Conservation (phyloP, 2,329 filamentous ascomycete species). For the Fusarium piperis region DNA sequence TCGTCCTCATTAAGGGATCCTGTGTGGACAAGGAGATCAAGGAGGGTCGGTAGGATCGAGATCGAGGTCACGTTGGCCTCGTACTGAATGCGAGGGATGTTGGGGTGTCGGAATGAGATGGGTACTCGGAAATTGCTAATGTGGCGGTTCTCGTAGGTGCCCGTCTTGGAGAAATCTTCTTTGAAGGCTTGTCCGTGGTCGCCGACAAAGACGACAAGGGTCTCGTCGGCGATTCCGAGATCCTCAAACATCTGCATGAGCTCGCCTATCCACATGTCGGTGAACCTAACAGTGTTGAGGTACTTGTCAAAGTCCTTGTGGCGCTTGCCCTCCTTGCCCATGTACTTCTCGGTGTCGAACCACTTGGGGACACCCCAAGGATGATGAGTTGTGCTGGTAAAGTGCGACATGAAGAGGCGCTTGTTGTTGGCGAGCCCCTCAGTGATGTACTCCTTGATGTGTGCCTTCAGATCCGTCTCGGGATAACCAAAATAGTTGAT, state of each 20-base stretch:
- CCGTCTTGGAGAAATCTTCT: slow-evolving; percentile 43
- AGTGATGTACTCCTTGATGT: slow-evolving; percentile 45
- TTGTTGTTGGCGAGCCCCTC: slow-evolving; percentile 44
- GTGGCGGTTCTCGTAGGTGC: slow-evolving; percentile 47
- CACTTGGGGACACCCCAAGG: slow-evolving; percentile 40
- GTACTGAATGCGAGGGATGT: slow-evolving; percentile 44
- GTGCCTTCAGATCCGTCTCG: slow-evolving; percentile 44
- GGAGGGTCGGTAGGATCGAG: slow-evolving; percentile 46
- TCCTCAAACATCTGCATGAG: slow-evolving; percentile 46
- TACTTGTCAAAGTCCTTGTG: slow-evolving; percentile 46
- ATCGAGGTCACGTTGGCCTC: slow-evolving; percentile 44
- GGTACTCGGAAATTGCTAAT: slow-evolving; percentile 47
- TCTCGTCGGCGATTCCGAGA: slow-evolving; percentile 46
- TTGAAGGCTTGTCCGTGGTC: slow-evolving; percentile 48
- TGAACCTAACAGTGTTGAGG: slow-evolving; percentile 45
- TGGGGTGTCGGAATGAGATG: slow-evolving; percentile 44
- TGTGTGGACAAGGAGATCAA: slow-evolving; percentile 46
- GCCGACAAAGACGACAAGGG: slow-evolving; percentile 46
- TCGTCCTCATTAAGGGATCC: slow-evolving; percentile 41
- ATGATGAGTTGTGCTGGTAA: slow-evolving; percentile 50
- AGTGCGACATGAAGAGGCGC: slow-evolving; percentile 47
- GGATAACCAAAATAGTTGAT: slow-evolving; percentile 49
- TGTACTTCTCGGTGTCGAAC: slow-evolving; percentile 39
- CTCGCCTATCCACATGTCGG: slow-evolving; percentile 46
- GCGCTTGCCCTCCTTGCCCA: slow-evolving; percentile 36